These are phyloP conservation scores for Talaromyces proteolyticus DNA, from an alignment of 495 filamentous ascomycete genomes.

Conservation along the genomic window DNA sequence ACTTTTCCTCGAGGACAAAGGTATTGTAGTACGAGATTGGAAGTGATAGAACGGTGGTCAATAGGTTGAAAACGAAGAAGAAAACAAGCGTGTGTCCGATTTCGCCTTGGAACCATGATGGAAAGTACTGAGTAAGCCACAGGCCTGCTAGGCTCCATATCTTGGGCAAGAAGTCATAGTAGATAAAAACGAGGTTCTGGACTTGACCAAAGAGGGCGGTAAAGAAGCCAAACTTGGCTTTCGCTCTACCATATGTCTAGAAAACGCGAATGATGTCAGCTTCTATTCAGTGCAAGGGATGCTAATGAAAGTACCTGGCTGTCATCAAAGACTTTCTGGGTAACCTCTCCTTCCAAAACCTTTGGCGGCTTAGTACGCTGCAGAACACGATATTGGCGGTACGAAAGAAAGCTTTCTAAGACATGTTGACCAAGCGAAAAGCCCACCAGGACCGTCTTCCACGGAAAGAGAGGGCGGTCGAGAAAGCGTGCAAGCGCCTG, in stretches of 20 bases:
- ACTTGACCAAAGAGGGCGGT: constrained; percentile 76
- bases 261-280: constrained; percentile 1
- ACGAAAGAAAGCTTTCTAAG: constrained; percentile 77
- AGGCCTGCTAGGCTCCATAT: constrained; percentile 79
- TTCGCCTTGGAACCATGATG: constrained; percentile 77
- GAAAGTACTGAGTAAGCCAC: constrained; percentile 65
- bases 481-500: constrained; percentile 83
- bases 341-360: constrained; percentile 78
- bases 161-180: constrained; percentile 83
- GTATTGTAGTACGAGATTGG: constrained; percentile 86
- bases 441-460: constrained; percentile 92
- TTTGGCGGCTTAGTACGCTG: constrained; percentile 73
- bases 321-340: constrained; percentile 88
- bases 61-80: constrained; percentile 77
- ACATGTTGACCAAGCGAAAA: constrained; percentile 86
- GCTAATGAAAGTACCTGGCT: constrained; percentile 59
- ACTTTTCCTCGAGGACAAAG: constrained; percentile 94
- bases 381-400: constrained; percentile 82
- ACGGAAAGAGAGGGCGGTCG: constrained; percentile 89
- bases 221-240: constrained; percentile 81
- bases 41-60: constrained; percentile 69
- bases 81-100: constrained; percentile 92
- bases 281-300: not conserved
- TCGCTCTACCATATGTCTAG: constrained; percentile 88
- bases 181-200: constrained; percentile 82